phyloP scores from a whole-genome alignment of 352 stramenopile genomes.

The Pythium rishiriense region DNA sequence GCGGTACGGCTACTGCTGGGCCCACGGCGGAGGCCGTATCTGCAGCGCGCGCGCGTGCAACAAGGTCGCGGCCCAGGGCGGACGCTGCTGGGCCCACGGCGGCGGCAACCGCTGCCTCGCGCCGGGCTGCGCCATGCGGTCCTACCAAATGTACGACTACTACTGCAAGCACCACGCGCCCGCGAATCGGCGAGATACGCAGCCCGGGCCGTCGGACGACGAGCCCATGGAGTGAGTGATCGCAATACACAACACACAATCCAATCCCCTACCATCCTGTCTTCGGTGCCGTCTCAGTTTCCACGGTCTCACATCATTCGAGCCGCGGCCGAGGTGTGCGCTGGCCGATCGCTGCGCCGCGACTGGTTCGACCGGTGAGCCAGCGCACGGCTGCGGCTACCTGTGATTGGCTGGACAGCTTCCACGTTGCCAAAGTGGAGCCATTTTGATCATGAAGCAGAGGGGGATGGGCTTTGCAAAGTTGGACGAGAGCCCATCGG shows the following conservation, averaged over 20 bases:
- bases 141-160: constrained; percentile 26
- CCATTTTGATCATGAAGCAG: background rate
- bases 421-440: constrained; percentile 10
- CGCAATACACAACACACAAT: background rate
- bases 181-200: no score
- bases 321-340: no score
- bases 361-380: constrained; percentile 2
- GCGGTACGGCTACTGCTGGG: constrained; percentile 31
- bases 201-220: background rate
- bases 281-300: background rate
- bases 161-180: constrained; percentile 24
- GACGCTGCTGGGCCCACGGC: constrained; percentile 40
- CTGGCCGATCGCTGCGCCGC: constrained; percentile 1
- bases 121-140: constrained; percentile 12
- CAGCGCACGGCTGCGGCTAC: background rate
- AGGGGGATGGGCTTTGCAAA: constrained; percentile 1
- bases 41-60: constrained; percentile 26
- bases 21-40: constrained; percentile 31
- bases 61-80: constrained; percentile 31
- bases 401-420: background rate
- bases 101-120: constrained; percentile 29
- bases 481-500: no score
- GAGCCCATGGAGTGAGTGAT: constrained; percentile 9
- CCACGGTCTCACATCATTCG: no score
- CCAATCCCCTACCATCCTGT: background rate